Evolutionary conservation across 345 rosid genomes (phyloP).

Genomic region (Limnanthes douglasii): DNA sequence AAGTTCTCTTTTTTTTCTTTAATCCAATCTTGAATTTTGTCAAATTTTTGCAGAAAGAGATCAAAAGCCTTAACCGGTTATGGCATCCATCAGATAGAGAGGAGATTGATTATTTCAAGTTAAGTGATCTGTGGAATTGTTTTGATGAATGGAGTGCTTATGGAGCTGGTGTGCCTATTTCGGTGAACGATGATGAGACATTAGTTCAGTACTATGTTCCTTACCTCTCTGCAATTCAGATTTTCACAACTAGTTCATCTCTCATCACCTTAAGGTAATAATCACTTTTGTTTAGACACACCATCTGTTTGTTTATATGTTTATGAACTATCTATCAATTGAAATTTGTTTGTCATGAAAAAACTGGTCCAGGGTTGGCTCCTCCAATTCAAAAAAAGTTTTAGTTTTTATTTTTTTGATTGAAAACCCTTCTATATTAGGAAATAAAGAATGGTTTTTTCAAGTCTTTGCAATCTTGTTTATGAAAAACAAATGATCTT

Average conservation of each 20-base stretch:
- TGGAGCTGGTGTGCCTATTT: constrained; percentile 95
- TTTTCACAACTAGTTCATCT: constrained; percentile 67
- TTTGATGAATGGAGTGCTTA: constrained; percentile 99
- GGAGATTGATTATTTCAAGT: constrained; percentile 64
- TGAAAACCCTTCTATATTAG: too few species aligned
- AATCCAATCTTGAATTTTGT: background rate
- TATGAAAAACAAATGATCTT: too few species aligned
- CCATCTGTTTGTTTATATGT: background rate
- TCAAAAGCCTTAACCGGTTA: constrained; percentile 61
- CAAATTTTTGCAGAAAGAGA: constrained; percentile 42
- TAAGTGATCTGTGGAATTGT: constrained; percentile 77
- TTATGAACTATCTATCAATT: background rate
- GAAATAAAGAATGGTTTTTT: too few species aligned
- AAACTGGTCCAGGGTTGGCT: too few species aligned
- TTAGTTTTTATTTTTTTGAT: too few species aligned
- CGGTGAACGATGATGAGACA: constrained; percentile 47
- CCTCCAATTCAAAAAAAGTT: too few species aligned
- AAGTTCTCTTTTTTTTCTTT: background rate
- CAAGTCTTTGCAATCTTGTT: too few species aligned
- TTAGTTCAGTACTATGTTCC: constrained; percentile 96
- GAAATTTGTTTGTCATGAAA: too few species aligned
- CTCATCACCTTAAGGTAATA: constrained; percentile 54
- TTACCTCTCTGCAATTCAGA: constrained; percentile 92
- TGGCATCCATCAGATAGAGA: constrained; percentile 98
- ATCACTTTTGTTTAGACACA: constrained; percentile 1